Base-by-base conservation (phyloP, 106 monocot genomes). In the Xerophyta viscosa region DNA sequence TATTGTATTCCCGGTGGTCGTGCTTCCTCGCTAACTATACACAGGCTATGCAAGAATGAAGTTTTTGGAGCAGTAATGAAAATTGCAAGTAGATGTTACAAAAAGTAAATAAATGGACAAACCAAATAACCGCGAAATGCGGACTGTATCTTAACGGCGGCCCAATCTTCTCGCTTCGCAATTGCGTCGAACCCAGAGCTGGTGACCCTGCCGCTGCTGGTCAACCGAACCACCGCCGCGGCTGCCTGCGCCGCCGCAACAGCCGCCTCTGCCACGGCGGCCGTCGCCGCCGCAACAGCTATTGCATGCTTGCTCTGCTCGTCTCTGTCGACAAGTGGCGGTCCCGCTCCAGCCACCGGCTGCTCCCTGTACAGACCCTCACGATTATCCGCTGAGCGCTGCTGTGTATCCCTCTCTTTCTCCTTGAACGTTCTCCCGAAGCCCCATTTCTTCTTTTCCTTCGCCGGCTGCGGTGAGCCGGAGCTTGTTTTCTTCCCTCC, bases 61-160 rank as follows among this genome's bases (percentile, higher is more conserved):
- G 15, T 39, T 39, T 39, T 8, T 39, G 13, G 15, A 36, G 33
- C 11, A 36, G 33, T 6, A 11, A 36, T 6, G 33, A 36, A 36
- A 36, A 36, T 36, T 36, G 11, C 33, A 36, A 39, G 39, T 10
- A 39, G 15, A 39, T 10, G 15, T 36, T 5, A 6, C 11, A 11
- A 39, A 39, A 2, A 12, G 10, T 7, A 22, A 22, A 37, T 20
- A 37, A 52, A 60, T n/a, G n/a, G 17, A 24, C 63, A 56, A 20
- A 93, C 93, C 83, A 94, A 58, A 67, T 94, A 94, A 42, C 77
- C 88, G 1, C 93, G 63, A 41, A 88, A 88, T 1, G 83, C 78
- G 41, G 93, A 61, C 58, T 94, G 93, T 66, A 94, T 94, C 74
- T 65, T 80, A 6, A 88, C 41, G 8, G 77, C 87, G 2, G 93